Evolutionary conservation across 441 rosid genomes (phyloP), one percentile per base, ranked within the genome.

Genomic region (Omphalea diandra): DNA sequence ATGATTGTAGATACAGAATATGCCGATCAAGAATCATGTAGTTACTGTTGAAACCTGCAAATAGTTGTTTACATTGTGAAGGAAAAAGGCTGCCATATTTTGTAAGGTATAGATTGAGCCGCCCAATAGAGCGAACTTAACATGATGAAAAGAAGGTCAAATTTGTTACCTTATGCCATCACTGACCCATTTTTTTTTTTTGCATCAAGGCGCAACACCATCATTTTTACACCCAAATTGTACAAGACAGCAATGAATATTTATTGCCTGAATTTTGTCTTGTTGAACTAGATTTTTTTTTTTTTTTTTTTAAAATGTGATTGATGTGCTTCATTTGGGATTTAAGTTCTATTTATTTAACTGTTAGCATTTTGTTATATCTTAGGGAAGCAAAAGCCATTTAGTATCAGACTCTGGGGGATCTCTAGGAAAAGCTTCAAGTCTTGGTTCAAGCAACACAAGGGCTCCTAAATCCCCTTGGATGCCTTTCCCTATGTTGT

Each of bases 401-500:
- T 76, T 64, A 11, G 73, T 43, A 26, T 71, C 79, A 32, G 82
- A 80, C 35, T 76, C 72, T 64, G 81, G 80, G 64, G 79, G 69
- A 56, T 82, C 86, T 66, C 69, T 46, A 38, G 83, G 80, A 67
- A 87, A 82, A 72, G 82, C 85, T 59, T 77, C 85, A 65, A 88
- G 87, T 75, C 70, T 78, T 2, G 86, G 86, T 71, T 86, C 98
- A 44, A 86, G 85, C 79, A 76, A 80, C 56, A 77, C 83, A 15
- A 84, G 79, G 70, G 79, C 74, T 69, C 97, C 97, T 20, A 93
- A 83, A 77, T 96, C 97, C 50, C 98, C 99, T 43, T 96, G 94
- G 91, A 87, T 96, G 96, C 97, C 98, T 47, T 91, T 96, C 57
- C 88, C 94, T 29, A 78, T 76, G 83, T 69, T 96, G 81, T 90